These are phyloP conservation scores for Hibiscus mutabilis DNA, from an alignment of 345 rosid genomes.

Conservation along the genomic window DNA sequence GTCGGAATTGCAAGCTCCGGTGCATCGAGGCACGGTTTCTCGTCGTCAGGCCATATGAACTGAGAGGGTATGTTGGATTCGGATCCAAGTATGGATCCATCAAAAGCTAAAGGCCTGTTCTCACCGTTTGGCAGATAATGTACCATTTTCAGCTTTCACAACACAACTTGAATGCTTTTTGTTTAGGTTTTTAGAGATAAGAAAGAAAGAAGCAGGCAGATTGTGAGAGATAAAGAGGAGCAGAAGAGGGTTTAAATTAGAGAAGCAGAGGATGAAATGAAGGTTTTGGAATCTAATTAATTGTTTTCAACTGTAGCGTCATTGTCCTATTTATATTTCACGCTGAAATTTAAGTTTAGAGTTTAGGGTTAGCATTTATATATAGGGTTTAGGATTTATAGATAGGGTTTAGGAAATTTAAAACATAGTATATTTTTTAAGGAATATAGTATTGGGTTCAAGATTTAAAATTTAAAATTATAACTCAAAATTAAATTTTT, in stretches of 20 bases:
- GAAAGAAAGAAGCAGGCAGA: not conserved
- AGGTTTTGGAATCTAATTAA: not conserved
- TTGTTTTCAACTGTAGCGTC: not conserved
- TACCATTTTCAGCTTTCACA: not conserved
- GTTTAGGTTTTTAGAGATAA: not conserved
- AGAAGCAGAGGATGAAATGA: not conserved
- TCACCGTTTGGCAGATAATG: not conserved
- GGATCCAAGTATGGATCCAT: conserved; percentile 36
- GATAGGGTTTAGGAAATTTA: no score
- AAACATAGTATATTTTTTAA: no score
- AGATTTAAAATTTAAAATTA: no score
- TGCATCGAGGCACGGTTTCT: conserved; percentile 41
- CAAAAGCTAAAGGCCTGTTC: conserved; percentile 34
- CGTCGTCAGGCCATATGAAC: conserved; percentile 87
- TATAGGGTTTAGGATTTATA: no score
- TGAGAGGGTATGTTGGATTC: conserved; percentile 53
- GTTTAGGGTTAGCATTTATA: no score
- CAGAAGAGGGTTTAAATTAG: not conserved
- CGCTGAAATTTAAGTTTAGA: no score
- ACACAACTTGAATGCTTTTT: not conserved
- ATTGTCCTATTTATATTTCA: no score
- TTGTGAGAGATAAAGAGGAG: not conserved
- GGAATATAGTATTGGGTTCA: no score
- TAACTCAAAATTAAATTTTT: no score
- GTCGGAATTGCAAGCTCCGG: conserved; percentile 58